Evolutionary conservation across 2,329 filamentous ascomycete species (phyloP).

Genomic region (Ilyonectria destructans): DNA sequence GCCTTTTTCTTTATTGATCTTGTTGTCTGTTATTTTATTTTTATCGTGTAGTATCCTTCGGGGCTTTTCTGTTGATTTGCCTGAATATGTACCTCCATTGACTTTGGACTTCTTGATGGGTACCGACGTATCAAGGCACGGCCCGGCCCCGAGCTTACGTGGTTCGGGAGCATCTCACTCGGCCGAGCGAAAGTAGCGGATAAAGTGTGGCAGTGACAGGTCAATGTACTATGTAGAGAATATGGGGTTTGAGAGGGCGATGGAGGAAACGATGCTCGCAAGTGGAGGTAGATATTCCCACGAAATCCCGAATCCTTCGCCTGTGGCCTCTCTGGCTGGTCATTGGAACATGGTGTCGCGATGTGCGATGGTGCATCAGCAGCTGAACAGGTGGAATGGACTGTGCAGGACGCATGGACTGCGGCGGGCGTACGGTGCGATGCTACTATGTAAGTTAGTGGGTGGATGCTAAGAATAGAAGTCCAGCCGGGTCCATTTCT

Average conservation of each 20-base stretch:
- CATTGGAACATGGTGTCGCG: neutral
- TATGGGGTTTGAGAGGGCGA: neutral
- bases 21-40: neutral
- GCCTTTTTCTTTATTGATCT: neutral
- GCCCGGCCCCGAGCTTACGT: neutral
- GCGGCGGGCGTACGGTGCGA: conserved; percentile 8
- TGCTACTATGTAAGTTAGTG: neutral
- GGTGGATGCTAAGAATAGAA: conserved; percentile 25
- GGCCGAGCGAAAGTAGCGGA: conserved; percentile 2
- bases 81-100: too few species aligned
- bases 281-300: neutral
- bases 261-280: neutral
- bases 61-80: too few species aligned
- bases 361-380: conserved; percentile 13
- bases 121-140: neutral
- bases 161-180: neutral
- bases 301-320: neutral
- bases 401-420: conserved; percentile 13
- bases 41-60: neutral
- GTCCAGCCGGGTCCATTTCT: conserved; percentile 12
- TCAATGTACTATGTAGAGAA: too few species aligned
- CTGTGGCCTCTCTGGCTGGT: neutral
- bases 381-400: conserved; percentile 2
- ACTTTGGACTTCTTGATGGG: neutral
- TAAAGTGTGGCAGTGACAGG: neutral